Base-by-base conservation (phyloP, 2,329 filamentous ascomycete species). In the Ceratocystis destructans region DNA sequence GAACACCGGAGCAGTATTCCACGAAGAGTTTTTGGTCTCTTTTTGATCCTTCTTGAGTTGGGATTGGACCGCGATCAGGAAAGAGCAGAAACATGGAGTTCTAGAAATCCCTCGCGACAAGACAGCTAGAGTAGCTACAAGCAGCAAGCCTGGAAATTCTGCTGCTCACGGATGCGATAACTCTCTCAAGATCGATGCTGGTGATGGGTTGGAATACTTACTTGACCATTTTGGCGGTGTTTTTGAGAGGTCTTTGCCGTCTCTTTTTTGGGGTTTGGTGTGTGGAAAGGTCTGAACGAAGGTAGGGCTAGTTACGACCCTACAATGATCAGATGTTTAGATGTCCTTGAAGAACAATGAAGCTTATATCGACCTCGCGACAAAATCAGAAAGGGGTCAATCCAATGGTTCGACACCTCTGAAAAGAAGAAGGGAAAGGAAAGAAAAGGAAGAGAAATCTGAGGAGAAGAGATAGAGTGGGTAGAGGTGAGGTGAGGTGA, bases 171-270 rank as follows among this genome's bases (percentile, higher is more conserved):
- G 5, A 45, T 12, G 10, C 8, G 17, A 20, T 10, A 48, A 15
- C 10, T 41, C 22, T 25, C 22, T 25, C 12, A 33, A 62, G 31
- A 31, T 41, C 10, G 37, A 12, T 64, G 15, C 8, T 44, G 45
- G 28, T 53, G 46, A 48, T 20, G 55, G 48, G 48, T 12, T 41
- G 22, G 66, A 64, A 59, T 66, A 93, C 92, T 88, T 88, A 96
- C 92, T 97, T 96, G 79, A 99, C 94, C 94, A 99, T 99, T 79
- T 91, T 96, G 88, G 82, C 90, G 89, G 91, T 89, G 78, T 85
- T 88, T 78, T 77, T 77, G 73, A 66, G 64, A 44, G 67, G 64
- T 44, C 63, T 67, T 53, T 57, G 45, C 66, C 44, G 59, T 64
- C 63, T 67, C 66, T 41, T 62, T 65, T 62, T 62, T 64, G 62